Percentiles rank a stretch among this genome's conserved stretches.
phyloP scores from a whole-genome alignment of 768 basidiomycete genomes.

The Pleurotus sapidus region DNA sequence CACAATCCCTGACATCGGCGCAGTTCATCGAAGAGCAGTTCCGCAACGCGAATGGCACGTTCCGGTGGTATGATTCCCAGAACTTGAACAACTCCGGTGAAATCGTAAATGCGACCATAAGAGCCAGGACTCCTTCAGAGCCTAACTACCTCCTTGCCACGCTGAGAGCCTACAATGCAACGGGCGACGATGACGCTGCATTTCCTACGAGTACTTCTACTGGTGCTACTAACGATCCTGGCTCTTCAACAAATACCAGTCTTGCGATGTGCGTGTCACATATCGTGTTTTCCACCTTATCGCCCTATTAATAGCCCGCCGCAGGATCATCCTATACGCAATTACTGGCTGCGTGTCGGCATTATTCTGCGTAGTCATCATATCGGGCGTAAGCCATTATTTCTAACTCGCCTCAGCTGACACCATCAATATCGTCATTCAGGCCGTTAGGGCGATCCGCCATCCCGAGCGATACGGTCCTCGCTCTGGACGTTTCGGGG shows the following conservation, averaged over 20 bases:
- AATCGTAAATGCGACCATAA: conserved; percentile 41
- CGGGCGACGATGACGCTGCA: conserved; percentile 25
- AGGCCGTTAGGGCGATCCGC: conserved; percentile 80
- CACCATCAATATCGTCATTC: conserved; percentile 9
- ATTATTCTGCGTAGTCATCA: conserved; percentile 80
- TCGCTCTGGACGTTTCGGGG: conserved; percentile 38
- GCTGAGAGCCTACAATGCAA: conserved; percentile 63
- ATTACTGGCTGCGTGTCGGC: conserved; percentile 89
- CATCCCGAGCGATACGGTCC: conserved; percentile 94
- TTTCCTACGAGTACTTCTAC: conserved; percentile 19
- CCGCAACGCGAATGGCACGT: conserved; percentile 46
- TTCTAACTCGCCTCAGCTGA: neutral
- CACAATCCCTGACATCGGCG: conserved; percentile 58
- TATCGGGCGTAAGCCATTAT: conserved; percentile 65
- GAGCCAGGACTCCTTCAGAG: conserved; percentile 36
- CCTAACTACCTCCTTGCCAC: conserved; percentile 72
- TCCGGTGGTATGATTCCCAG: conserved; percentile 56
- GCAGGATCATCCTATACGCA: conserved; percentile 79
- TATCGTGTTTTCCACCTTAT: conserved; percentile 3
- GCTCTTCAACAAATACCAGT: conserved; percentile 39
- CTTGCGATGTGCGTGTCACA: conserved; percentile 67
- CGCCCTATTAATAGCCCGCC: conserved; percentile 6
- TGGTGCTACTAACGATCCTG: conserved; percentile 8
- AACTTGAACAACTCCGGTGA: conserved; percentile 53
- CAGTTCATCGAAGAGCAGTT: conserved; percentile 51